These are phyloP conservation scores for Vicia sativa DNA, from an alignment of 306 rosid genomes.

Conservation along the genomic window DNA sequence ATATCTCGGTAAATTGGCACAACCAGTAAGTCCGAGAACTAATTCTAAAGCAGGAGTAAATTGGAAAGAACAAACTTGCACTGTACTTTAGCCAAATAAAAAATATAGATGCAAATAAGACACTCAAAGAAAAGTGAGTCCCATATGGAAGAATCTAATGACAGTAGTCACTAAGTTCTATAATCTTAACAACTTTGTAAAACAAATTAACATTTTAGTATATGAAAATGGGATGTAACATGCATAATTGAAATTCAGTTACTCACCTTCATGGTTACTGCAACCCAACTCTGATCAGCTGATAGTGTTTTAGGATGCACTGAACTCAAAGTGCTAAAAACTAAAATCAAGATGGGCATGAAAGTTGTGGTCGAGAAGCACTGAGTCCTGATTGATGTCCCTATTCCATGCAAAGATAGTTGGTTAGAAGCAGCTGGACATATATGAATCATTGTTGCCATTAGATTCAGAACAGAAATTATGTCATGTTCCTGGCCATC, in stretches of 20 bases:
- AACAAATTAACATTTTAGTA: constrained; percentile 4
- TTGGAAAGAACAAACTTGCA: constrained; percentile 13
- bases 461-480: constrained; percentile 36
- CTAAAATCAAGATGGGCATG: constrained; percentile 52
- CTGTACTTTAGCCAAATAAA: constrained; percentile 17
- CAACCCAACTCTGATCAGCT: constrained; percentile 69
- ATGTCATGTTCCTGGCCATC: constrained; percentile 59
- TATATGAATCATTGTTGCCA: constrained; percentile 52
- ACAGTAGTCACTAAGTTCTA: constrained; percentile 29
- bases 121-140: constrained; percentile 24
- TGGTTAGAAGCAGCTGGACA: constrained; percentile 67
- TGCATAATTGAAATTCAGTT: constrained; percentile 25
- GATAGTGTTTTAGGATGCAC: constrained; percentile 62
- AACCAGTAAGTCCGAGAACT: constrained; percentile 15
- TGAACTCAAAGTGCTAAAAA: constrained; percentile 57
- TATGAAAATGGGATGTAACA: constrained; percentile 28
- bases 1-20: not conserved
- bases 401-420: constrained; percentile 62
- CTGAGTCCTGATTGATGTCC: constrained; percentile 53
- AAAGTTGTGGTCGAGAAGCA: constrained; percentile 51
- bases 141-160: constrained; percentile 15
- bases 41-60: constrained; percentile 21
- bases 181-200: constrained; percentile 12
- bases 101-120: not conserved
- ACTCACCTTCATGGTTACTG: constrained; percentile 71